These are phyloP conservation scores for Podaxis sp. DNA, from an alignment of 768 basidiomycete genomes.

Conservation along the genomic window DNA sequence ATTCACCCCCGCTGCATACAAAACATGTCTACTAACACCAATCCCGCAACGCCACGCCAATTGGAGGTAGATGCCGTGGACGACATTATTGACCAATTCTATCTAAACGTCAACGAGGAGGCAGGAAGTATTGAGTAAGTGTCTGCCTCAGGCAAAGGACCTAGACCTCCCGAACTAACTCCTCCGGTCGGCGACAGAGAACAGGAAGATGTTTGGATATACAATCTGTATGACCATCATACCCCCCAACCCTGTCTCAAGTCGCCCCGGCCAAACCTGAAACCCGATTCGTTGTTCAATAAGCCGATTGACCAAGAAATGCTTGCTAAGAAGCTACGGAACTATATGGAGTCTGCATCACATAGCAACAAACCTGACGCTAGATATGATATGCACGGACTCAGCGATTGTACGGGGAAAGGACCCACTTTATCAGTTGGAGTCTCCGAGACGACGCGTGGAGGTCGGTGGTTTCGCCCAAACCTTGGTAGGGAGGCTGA, in stretches of 20 bases:
- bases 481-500: neutral
- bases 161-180: neutral
- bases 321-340: slow-evolving; percentile 13
- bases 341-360: slow-evolving; percentile 2
- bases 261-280: neutral
- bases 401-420: neutral
- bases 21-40: slow-evolving; percentile 3
- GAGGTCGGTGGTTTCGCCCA: slow-evolving; percentile 1
- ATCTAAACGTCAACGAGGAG: slow-evolving; percentile 19
- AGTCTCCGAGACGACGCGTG: neutral
- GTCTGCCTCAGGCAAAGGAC: slow-evolving; percentile 16
- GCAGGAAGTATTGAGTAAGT: slow-evolving; percentile 4
- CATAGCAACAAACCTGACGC: neutral
- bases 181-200: slow-evolving; percentile 20
- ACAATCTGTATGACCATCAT: slow-evolving; percentile 27
- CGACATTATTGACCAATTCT: slow-evolving; percentile 22
- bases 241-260: slow-evolving; percentile 15
- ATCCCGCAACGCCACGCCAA: neutral
- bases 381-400: neutral
- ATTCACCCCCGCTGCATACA: neutral
- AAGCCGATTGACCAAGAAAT: slow-evolving; percentile 7
- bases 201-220: slow-evolving; percentile 28
- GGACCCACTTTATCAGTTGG: neutral
- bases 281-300: neutral
- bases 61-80: slow-evolving; percentile 18